Conservation (phyloP, 345 rosid genomes). For the Boechera retrofracta region DNA sequence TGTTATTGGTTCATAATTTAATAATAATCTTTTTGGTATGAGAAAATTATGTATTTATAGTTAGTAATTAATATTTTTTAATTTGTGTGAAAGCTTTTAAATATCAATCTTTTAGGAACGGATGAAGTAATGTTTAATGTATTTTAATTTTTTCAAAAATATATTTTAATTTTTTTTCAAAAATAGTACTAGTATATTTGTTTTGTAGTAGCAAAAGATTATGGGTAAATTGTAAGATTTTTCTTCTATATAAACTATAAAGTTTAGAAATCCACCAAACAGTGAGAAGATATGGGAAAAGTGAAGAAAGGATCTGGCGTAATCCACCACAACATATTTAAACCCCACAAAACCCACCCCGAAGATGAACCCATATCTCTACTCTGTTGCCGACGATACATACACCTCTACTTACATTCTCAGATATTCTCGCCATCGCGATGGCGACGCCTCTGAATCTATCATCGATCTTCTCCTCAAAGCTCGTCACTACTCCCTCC, state of each 20-base stretch:
- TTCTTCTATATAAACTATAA: background rate
- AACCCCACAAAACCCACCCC: slow-evolving; percentile 45
- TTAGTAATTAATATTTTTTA: too few relatives aligned
- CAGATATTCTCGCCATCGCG: slow-evolving; percentile 5
- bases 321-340: slow-evolving; percentile 30
- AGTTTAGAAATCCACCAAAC: background rate
- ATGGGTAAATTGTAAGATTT: background rate
- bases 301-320: background rate
- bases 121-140: too few relatives aligned
- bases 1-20: too few relatives aligned
- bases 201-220: background rate
- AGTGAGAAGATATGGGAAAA: slow-evolving; percentile 30
- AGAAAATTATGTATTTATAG: too few relatives aligned
- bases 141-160: too few relatives aligned
- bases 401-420: slow-evolving; percentile 41
- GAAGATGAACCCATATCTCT: slow-evolving; percentile 18
- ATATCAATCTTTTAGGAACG: too few relatives aligned
- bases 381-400: slow-evolving; percentile 27
- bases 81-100: too few relatives aligned
- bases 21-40: too few relatives aligned
- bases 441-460: slow-evolving; percentile 45
- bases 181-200: too few relatives aligned
- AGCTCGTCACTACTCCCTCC: slow-evolving; percentile 40
- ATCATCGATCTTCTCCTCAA: slow-evolving; percentile 50
- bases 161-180: too few relatives aligned